Evolutionary conservation across 2,329 filamentous ascomycete species (phyloP).

Genomic region (Pestalotiopsis fici): DNA sequence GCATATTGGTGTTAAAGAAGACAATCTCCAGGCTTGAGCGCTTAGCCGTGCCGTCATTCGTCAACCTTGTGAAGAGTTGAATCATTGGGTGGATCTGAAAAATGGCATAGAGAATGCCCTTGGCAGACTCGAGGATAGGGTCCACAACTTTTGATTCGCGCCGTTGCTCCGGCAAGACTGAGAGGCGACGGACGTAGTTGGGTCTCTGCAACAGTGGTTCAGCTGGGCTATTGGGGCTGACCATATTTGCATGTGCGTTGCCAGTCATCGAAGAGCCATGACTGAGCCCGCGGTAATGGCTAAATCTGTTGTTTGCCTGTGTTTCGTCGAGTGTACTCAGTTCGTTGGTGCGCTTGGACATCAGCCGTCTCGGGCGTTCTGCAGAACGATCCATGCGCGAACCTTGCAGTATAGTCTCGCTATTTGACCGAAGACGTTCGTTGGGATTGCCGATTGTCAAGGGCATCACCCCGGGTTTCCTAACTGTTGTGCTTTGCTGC

Average conservation of each 20-base stretch:
- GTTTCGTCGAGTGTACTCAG: slow-evolving; percentile 64
- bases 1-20: slow-evolving; percentile 67
- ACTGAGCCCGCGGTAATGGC: slow-evolving; percentile 66
- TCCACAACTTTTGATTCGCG: slow-evolving; percentile 63
- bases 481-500: slow-evolving; percentile 64
- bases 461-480: slow-evolving; percentile 73
- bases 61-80: slow-evolving; percentile 63
- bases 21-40: slow-evolving; percentile 67
- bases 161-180: slow-evolving; percentile 63
- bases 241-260: slow-evolving; percentile 34
- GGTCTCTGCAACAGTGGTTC: slow-evolving; percentile 59
- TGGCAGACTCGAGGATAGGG: slow-evolving; percentile 64
- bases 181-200: slow-evolving; percentile 64
- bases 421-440: slow-evolving; percentile 68
- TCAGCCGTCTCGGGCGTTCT: slow-evolving; percentile 60
- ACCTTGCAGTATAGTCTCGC: slow-evolving; percentile 58
- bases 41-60: slow-evolving; percentile 60
- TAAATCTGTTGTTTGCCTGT: slow-evolving; percentile 64
- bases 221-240: slow-evolving; percentile 61
- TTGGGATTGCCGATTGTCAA: slow-evolving; percentile 69
- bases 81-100: slow-evolving; percentile 71
- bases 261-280: slow-evolving; percentile 70
- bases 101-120: slow-evolving; percentile 66
- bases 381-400: slow-evolving; percentile 49
- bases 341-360: slow-evolving; percentile 61